These are phyloP conservation scores for Rhodotorula sp. DNA, from an alignment of 1,284 basidiomycete species.

Conservation along the genomic window DNA sequence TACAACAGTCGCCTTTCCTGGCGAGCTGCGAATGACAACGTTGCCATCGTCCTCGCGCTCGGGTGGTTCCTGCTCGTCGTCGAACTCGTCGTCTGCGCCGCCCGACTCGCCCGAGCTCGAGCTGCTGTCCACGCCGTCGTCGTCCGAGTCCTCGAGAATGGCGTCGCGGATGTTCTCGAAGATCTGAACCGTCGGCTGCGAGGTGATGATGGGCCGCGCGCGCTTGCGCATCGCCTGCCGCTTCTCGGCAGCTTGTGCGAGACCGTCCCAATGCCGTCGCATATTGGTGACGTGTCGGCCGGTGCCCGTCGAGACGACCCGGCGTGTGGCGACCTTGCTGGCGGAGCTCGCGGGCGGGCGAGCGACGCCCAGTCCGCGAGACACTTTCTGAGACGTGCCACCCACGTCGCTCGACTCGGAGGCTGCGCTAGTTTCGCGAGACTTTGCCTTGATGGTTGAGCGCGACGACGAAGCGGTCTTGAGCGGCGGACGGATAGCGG, in stretches of 20 bases:
- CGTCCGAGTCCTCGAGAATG: constrained; percentile 75
- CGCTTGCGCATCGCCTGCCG: constrained; percentile 60
- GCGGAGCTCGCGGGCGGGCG: constrained; percentile 31
- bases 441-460: constrained; percentile 28
- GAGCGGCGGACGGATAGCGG: constrained; percentile 10
- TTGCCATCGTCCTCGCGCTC: constrained; percentile 23
- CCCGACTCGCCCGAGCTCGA: constrained; percentile 44
- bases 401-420: constrained; percentile 23
- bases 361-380: not conserved
- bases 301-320: constrained; percentile 17
- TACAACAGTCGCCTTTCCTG: not conserved
- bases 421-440: not conserved
- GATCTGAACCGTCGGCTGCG: constrained; percentile 85
- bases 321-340: constrained; percentile 25
- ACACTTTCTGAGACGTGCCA: not conserved
- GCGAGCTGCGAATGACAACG: not conserved
- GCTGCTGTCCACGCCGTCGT: constrained; percentile 31
- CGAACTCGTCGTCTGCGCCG: constrained; percentile 79
- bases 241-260: constrained; percentile 7
- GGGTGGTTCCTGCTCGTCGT: constrained; percentile 78
- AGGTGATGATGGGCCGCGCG: constrained; percentile 88
- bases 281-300: constrained; percentile 13
- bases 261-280: constrained; percentile 5
- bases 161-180: constrained; percentile 90
- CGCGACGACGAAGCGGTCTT: constrained; percentile 19